phyloP scores from a whole-genome alignment of 345 rosid genomes.

The Garcia nutans region DNA sequence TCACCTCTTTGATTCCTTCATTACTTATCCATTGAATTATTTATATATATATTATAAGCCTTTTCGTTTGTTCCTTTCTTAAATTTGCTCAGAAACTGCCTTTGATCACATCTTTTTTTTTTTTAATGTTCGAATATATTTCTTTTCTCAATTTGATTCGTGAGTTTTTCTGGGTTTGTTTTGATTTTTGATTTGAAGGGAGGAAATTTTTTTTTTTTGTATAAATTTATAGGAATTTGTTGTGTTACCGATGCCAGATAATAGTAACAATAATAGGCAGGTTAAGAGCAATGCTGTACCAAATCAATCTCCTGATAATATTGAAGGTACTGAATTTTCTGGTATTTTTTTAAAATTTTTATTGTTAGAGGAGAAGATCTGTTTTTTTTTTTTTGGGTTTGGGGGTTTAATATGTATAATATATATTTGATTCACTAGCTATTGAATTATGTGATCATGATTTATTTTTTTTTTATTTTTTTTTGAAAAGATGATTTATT shows the following conservation, averaged over 20 bases:
- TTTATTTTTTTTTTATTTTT: not conserved
- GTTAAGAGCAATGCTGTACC: conserved; percentile 57
- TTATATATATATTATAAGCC: not conserved
- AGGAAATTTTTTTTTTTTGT: not conserved
- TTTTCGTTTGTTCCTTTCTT: not conserved
- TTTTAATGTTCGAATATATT: not conserved
- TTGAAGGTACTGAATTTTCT: conserved; percentile 48
- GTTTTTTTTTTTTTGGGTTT: conserved; percentile 4
- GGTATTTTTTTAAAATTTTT: not conserved
- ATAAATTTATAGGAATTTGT: not conserved
- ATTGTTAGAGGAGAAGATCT: conserved; percentile 25
- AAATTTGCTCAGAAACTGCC: not conserved
- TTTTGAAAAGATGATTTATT: not conserved
- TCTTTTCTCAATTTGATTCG: not conserved
- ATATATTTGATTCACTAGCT: not conserved
- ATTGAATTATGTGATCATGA: conserved; percentile 1
- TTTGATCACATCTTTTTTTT: conserved; percentile 4
- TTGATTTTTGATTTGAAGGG: conserved; percentile 5
- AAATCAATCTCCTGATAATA: conserved; percentile 54
- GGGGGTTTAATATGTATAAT: too few relatives aligned
- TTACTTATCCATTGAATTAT: not conserved
- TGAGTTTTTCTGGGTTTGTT: not conserved
- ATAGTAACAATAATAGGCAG: conserved; percentile 44
- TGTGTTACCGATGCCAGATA: conserved; percentile 58
- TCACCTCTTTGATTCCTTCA: conserved; percentile 10